Percentiles rank a stretch among this genome's conserved stretches.
phyloP scores from a whole-genome alignment of 257 asterid genomes.

The Gardenia jasminoides region DNA sequence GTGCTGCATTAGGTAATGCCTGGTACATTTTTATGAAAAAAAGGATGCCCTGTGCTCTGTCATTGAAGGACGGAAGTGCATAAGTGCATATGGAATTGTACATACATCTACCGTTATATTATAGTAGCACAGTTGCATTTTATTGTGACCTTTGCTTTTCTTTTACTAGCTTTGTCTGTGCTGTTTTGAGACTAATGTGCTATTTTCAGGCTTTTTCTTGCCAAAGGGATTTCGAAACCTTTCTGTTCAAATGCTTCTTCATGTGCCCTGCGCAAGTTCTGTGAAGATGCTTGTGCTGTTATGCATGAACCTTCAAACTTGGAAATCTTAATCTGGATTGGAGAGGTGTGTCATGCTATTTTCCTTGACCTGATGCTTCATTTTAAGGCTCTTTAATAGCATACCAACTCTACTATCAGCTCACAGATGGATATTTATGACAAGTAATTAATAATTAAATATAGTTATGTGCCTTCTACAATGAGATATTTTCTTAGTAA shows the following conservation, averaged over 20 bases:
- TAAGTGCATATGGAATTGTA: neutral
- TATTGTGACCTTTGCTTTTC: neutral
- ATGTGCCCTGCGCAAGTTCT: slow-evolving; percentile 68
- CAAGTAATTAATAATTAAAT: neutral
- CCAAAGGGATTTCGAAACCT: slow-evolving; percentile 65
- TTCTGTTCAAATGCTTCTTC: slow-evolving; percentile 75
- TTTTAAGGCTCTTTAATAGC: neutral
- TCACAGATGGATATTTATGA: neutral
- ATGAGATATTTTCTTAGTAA: neutral
- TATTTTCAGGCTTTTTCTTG: slow-evolving; percentile 73
- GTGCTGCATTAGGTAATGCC: neutral
- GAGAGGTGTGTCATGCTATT: slow-evolving; percentile 57
- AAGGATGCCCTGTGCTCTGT: neutral
- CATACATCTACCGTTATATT: neutral
- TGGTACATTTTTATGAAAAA: neutral
- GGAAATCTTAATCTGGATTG: slow-evolving; percentile 88
- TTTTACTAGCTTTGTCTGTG: slow-evolving; percentile 8
- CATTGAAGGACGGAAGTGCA: neutral
- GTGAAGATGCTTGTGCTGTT: slow-evolving; percentile 66
- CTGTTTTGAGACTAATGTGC: slow-evolving; percentile 25
- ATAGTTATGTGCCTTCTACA: neutral
- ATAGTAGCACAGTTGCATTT: neutral
- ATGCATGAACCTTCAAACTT: slow-evolving; percentile 73
- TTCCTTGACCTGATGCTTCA: neutral
- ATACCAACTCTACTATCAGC: neutral